Evolutionary conservation across 2,329 filamentous ascomycete genomes (phyloP), one percentile per base, ranked within the genome.

Genomic region (Pyrenochaeta sp.): DNA sequence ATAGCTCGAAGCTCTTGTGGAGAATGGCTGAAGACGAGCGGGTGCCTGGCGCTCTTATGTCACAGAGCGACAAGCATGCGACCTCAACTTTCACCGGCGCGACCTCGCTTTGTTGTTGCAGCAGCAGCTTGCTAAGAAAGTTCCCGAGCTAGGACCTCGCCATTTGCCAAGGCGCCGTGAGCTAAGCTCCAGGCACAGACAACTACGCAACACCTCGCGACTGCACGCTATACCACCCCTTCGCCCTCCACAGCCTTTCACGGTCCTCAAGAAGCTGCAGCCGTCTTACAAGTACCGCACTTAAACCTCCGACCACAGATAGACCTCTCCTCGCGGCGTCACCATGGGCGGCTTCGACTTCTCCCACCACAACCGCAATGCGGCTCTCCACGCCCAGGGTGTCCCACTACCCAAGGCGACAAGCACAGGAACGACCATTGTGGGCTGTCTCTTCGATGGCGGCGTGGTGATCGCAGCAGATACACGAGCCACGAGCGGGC

Each of bases 351-450:
- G 73, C 70, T 76, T 76, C 72, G 73, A 98, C 84, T 99, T 99
- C 86, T 96, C 93, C 80, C 99, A 99, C 86, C 95, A 98, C 88
- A 97, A 97, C 87, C 92, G 95, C 85, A 99, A 99, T 88, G 88
- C 91, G 78, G 94, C 94, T 66, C 88, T 99, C 70, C 94, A 98
- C 80, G 92, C 94, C 72, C 89, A 90, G 81, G 96, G 96, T 71
- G 90, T 98, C 51, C 95, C 95, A 62, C 85, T 98, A 59, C 95
- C 96, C 73, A 98, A 97, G 84, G 95, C 95, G 63, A 99, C 95
- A 61, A 97, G 93, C 82, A 99, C 95, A 61, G 95, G 95, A 84
- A 99, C 95, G 59, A 99, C 95, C 66, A 99, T 99, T 81, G 95
- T 99, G 50, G 95, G 95, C 72, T 98, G 94, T 77, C 90, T 98